These are phyloP conservation scores for Aureobasidium musti DNA, from an alignment of 2,329 filamentous ascomycete genomes.

Conservation along the genomic window DNA sequence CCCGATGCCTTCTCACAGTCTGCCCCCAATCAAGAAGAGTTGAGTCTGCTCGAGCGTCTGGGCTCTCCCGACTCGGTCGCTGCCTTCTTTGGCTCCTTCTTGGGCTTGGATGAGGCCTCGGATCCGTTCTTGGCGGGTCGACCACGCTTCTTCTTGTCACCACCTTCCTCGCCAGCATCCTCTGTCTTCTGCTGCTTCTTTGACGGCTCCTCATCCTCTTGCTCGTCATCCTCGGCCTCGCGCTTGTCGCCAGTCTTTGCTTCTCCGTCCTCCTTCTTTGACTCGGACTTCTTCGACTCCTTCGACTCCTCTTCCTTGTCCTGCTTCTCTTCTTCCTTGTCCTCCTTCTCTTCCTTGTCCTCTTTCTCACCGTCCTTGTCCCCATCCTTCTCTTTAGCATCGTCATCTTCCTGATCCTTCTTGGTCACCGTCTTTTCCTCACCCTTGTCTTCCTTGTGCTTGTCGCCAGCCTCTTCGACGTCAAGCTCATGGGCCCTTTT, in stretches of 20 bases:
- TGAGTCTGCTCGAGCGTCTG: conserved; percentile 49
- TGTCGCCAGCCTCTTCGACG: conserved; percentile 53
- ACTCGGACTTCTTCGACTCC: conserved; percentile 35
- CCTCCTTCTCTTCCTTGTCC: conserved; percentile 34
- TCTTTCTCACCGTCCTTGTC: conserved; percentile 33
- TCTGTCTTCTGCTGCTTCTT: conserved; percentile 36
- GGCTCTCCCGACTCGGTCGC: conserved; percentile 53
- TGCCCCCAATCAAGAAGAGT: conserved; percentile 14
- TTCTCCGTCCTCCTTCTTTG: conserved; percentile 34
- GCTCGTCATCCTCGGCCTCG: conserved; percentile 34
- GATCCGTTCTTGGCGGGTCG: conserved; percentile 45
- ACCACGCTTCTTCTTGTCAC: conserved; percentile 47
- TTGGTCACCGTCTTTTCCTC: conserved; percentile 35
- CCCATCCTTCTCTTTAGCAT: conserved; percentile 30
- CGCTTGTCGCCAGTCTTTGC: conserved; percentile 43
- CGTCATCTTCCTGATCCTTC: conserved; percentile 22
- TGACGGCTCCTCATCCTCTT: conserved; percentile 37
- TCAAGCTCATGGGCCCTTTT: conserved; percentile 63
- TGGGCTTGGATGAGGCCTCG: conserved; percentile 41
- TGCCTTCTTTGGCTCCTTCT: conserved; percentile 53
- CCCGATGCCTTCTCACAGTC: not conserved
- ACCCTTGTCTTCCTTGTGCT: conserved; percentile 42
- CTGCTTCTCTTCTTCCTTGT: conserved; percentile 31
- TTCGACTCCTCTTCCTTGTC: conserved; percentile 35
- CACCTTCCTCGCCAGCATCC: conserved; percentile 41